A percentile compares a stretch with the other conserved stretches of the same genome.
Evolutionary conservation across 163 green algal genomes (phyloP).

Genomic region (Scenedesmus sp.): DNA sequence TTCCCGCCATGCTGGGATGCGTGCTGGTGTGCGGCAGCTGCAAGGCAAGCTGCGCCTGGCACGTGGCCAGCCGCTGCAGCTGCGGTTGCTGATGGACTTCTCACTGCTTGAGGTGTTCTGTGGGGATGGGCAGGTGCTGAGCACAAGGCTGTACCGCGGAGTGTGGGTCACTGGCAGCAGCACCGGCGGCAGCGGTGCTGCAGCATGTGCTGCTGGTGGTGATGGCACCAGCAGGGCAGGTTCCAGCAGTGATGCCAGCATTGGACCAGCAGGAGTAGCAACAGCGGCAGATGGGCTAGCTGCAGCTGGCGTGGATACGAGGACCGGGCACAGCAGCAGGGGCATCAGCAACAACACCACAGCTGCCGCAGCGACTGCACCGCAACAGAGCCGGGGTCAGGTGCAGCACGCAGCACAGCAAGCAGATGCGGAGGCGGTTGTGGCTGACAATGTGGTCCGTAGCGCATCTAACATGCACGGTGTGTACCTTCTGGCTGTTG

Average conservation of each 20-base stretch:
- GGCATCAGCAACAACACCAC: background rate
- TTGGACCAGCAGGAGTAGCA: background rate
- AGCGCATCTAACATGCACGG: background rate
- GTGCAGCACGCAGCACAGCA: background rate
- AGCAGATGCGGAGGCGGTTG: background rate
- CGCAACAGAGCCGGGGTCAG: background rate
- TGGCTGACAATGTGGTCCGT: background rate
- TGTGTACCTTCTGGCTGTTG: background rate
- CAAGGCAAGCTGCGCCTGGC: conserved; percentile 72
- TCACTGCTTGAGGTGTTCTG: conserved; percentile 83
- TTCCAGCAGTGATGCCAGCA: background rate
- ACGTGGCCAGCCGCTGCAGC: conserved; percentile 65
- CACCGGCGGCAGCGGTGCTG: background rate
- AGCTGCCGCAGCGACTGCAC: background rate
- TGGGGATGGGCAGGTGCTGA: conserved; percentile 81
- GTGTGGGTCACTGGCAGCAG: conserved; percentile 8
- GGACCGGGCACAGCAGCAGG: background rate
- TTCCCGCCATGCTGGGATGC: background rate
- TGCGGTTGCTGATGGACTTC: conserved; percentile 85
- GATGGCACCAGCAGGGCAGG: background rate
- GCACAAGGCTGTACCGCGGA: conserved; percentile 87
- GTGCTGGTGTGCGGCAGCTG: conserved; percentile 64
- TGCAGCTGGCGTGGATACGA: background rate
- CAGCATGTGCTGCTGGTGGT: background rate
- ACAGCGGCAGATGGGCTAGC: background rate